These are phyloP conservation scores for Talaromyces sp. DNA, from an alignment of 2,329 filamentous ascomycete species.

Conservation along the genomic window DNA sequence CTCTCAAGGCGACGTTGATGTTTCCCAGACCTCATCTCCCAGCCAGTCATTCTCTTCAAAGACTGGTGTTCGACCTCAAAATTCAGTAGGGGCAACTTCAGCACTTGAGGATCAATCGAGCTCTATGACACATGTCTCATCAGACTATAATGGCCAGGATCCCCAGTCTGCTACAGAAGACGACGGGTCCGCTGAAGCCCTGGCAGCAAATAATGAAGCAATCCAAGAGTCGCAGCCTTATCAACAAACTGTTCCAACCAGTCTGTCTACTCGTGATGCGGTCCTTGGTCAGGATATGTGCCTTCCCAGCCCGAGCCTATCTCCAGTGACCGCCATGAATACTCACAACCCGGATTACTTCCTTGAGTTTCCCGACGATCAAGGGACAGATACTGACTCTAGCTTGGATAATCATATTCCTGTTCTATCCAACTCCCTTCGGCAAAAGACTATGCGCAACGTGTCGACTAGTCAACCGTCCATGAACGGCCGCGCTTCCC, in stretches of 20 bases:
- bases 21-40: constrained; percentile 15
- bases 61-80: neutral
- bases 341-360: constrained; percentile 41
- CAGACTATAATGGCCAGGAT: constrained; percentile 10
- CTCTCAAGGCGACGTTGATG: constrained; percentile 11
- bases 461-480: neutral
- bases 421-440: constrained; percentile 20
- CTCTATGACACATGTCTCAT: constrained; percentile 11
- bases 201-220: constrained; percentile 20
- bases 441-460: constrained; percentile 16
- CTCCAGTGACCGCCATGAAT: constrained; percentile 77
- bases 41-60: constrained; percentile 20
- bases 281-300: constrained; percentile 79
- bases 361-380: constrained; percentile 37
- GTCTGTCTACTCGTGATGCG: constrained; percentile 57
- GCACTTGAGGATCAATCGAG: constrained; percentile 16
- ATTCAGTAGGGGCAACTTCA: constrained; percentile 17
- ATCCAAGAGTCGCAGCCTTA: constrained; percentile 19
- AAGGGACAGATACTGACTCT: constrained; percentile 40
- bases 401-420: constrained; percentile 36
- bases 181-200: constrained; percentile 17
- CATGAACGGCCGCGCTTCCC: constrained; percentile 19
- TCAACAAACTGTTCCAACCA: constrained; percentile 22
- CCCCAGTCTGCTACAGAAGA: constrained; percentile 12
- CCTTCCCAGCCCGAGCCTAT: constrained; percentile 88